Conservation (phyloP, 345 rosid genomes). For the Nasturtium officinale region DNA sequence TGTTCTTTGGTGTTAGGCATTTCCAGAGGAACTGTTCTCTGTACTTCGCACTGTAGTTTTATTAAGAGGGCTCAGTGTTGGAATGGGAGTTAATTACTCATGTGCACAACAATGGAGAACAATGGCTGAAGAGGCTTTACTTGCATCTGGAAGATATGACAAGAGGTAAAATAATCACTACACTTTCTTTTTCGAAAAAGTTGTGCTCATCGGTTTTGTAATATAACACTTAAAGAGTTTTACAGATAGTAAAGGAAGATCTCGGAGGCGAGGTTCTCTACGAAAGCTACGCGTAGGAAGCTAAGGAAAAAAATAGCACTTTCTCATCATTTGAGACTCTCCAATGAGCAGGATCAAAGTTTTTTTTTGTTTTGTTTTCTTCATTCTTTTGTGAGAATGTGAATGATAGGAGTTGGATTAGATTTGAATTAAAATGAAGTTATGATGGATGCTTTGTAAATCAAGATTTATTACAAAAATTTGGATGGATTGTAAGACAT, state of each 20-base stretch:
- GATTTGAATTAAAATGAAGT: background rate
- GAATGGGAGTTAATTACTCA: slow-evolving; percentile 81
- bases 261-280: slow-evolving; percentile 24
- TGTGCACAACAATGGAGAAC: slow-evolving; percentile 89
- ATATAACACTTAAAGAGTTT: slow-evolving; percentile 10
- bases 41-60: slow-evolving; percentile 85
- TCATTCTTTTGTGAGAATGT: background rate
- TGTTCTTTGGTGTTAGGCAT: slow-evolving; percentile 52
- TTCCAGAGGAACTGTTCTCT: slow-evolving; percentile 91
- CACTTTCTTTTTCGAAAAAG: background rate
- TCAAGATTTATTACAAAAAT: background rate
- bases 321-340: slow-evolving; percentile 6
- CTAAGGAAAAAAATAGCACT: background rate
- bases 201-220: background rate
- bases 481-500: background rate
- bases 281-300: slow-evolving; percentile 1
- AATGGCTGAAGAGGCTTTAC: slow-evolving; percentile 82
- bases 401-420: slow-evolving; percentile 2
- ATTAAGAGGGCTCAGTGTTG: slow-evolving; percentile 90
- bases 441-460: background rate
- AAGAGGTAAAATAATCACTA: slow-evolving; percentile 49
- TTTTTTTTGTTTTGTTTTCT: background rate
- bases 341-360: background rate
- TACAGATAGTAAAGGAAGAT: slow-evolving; percentile 22
- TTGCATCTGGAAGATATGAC: slow-evolving; percentile 63